Evolutionary conservation across 2,329 filamentous ascomycete genomes (phyloP).

Genomic region (Epichloe gansuensis): DNA sequence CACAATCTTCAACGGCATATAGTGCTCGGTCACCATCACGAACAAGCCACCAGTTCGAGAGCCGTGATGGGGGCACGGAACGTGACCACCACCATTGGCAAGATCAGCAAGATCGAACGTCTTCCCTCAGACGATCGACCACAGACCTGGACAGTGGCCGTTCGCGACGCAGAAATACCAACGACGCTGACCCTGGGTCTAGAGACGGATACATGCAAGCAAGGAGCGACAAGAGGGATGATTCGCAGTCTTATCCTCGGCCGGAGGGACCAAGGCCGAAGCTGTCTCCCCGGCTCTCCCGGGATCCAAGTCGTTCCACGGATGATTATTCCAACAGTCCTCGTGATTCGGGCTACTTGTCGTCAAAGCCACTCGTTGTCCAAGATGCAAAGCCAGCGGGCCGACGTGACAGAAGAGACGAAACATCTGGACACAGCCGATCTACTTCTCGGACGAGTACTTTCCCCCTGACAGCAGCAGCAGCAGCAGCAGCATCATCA

Average conservation of each 20-base stretch:
- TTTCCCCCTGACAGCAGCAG: conserved; percentile 20
- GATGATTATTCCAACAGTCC: conserved; percentile 24
- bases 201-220: conserved; percentile 12
- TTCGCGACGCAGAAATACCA: conserved; percentile 18
- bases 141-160: conserved; percentile 16
- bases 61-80: conserved; percentile 15
- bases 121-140: conserved; percentile 16
- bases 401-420: conserved; percentile 12
- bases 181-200: conserved; percentile 18
- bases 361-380: conserved; percentile 21
- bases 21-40: conserved; percentile 20
- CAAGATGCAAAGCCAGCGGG: conserved; percentile 20
- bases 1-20: conserved; percentile 16
- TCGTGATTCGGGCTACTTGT: conserved; percentile 16
- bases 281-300: conserved; percentile 11
- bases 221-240: conserved; percentile 18
- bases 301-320: conserved; percentile 23
- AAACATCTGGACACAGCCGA: conserved; percentile 11
- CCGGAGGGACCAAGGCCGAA: conserved; percentile 12
- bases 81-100: conserved; percentile 12
- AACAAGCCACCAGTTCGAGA: conserved; percentile 16
- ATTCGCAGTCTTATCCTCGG: conserved; percentile 16
- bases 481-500: conserved; percentile 10
- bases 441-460: conserved; percentile 24
- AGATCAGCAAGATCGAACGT: conserved; percentile 17